These are phyloP conservation scores for Ganoderma meredithae DNA, from an alignment of 1,284 basidiomycete species.

Conservation along the genomic window DNA sequence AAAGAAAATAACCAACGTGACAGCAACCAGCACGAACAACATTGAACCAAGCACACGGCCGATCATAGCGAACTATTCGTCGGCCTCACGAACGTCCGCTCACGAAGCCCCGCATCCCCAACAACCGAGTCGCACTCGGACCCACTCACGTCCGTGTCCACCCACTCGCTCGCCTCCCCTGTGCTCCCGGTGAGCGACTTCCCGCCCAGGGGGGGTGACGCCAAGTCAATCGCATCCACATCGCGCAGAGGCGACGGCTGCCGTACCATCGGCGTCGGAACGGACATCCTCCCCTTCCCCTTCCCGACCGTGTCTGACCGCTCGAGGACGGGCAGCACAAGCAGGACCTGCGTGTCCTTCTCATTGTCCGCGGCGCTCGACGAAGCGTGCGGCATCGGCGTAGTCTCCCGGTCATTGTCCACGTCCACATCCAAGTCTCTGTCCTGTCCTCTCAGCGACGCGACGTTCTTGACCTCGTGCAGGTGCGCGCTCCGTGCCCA, in stretches of 20 bases:
- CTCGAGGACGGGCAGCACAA: slow-evolving; percentile 20
- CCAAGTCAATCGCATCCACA: slow-evolving; percentile 17
- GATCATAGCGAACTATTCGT: slow-evolving; percentile 22
- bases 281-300: slow-evolving; percentile 26
- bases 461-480: slow-evolving; percentile 61
- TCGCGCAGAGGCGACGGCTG: slow-evolving; percentile 29
- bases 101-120: slow-evolving; percentile 14
- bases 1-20: slow-evolving; percentile 17
- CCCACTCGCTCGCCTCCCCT: slow-evolving; percentile 43
- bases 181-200: slow-evolving; percentile 3
- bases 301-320: slow-evolving; percentile 19
- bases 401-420: slow-evolving; percentile 4
- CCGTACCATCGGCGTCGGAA: slow-evolving; percentile 13
- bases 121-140: slow-evolving; percentile 37
- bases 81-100: slow-evolving; percentile 27
- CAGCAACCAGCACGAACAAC: slow-evolving; percentile 7
- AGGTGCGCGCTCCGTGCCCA: slow-evolving; percentile 78
- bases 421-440: background rate
- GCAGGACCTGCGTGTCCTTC: slow-evolving; percentile 19
- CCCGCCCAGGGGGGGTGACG: slow-evolving; percentile 14
- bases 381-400: slow-evolving; percentile 2
- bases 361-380: background rate
- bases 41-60: background rate
- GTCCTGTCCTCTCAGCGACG: slow-evolving; percentile 1
- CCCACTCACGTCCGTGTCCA: slow-evolving; percentile 46